Base-by-base conservation (phyloP, 371 early-diverging fungal genomes). In the Apophysomyces trapeziformis region DNA sequence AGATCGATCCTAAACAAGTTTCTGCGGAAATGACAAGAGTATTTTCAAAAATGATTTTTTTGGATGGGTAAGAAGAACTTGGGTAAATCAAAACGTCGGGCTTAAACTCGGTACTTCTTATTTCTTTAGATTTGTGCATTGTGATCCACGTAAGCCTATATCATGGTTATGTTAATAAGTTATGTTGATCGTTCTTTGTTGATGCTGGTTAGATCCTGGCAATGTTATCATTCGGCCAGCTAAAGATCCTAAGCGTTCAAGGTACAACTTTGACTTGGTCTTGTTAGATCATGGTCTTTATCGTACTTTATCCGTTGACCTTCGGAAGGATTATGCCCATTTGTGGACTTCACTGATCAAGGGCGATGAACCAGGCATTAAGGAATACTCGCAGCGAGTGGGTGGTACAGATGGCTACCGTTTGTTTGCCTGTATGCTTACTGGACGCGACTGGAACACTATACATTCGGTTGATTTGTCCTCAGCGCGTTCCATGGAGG, bases 221-320 rank as follows among this genome's bases (percentile, higher is more conserved):
- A 92, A 92, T 70, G 70, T 92, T 18, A 77, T 92, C 66, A 88
- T 92, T 38, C 82, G 92, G 14, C 87, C 90, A 11, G 58, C 67
- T 12, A 73, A 82, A 8, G 57, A 79, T 4, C 61, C 85, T 2
- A 72, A 69, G 38, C 63, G 65, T 2, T 82, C 86, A 0, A 80
- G 82, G 8, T 75, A 86, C 63, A 95, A 94, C 69, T 97, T 95
- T 80, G 92, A 96, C 41, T 70, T 98, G 32, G 91, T 96, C 0
- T 77, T 98, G 5, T 73, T 98, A 56, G 98, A 98, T 72, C 98
- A 97, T 77, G 98, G 98, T 4, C 79, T 98, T 11, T 98, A 98
- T 76, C 90, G 95, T 14, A 80, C 83, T 5, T 72, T 98, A 26
- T 60, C 90, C 0, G 72, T 82, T 0, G 82, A 86, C 37, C 85